Evolutionary conservation across 2,329 filamentous ascomycete species (phyloP), one percentile per base, ranked within the genome.

Genomic region (Pezicula carpinea): DNA sequence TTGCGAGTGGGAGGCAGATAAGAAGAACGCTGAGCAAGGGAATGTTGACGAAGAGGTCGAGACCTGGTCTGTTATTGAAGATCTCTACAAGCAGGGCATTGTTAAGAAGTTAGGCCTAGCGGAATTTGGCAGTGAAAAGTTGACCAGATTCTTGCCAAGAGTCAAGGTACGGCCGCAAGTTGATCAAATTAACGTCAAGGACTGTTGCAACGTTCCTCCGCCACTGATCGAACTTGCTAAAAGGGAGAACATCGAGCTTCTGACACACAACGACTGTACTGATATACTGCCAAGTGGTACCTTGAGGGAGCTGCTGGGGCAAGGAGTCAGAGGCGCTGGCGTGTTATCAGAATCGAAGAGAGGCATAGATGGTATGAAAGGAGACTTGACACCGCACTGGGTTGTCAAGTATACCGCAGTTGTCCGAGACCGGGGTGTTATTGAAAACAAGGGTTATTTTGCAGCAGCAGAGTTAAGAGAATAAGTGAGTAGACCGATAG

Each of bases 401-500:
- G 93, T 97, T 22, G 85, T 92, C 56, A 95, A 97, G 65, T 99
- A 99, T 65, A 96, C 92, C 32, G 93, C 93, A 1, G 92, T 97
- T 49, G 89, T 97, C 34, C 87, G 87, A 66, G 87, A 97, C 64
- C 77, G 93, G 45, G 93, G 93, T 13, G 93, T 99, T 7, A 92
- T 99, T 55, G 93, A 99, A 74, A 96, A 93, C 64, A 99, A 97
- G 73, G 93, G 93, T 6, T 97, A 96, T 68, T 96, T 96, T 72
- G 92, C 92, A 1, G 82, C 83, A 17, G 92, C 91, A 3, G 84
- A 89, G 62, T 67, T 93, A 54, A 71, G 72, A 39, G 71, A 73
- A 46, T 64, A 48, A 60, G 29, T 39, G 31, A 26, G 26, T 34
- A 42, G 43, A 43, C 21, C 22, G 35, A 31, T 44, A 17, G 31